These are phyloP conservation scores for Hymenochaete sp. DNA, from an alignment of 1,284 basidiomycete genomes.

Conservation along the genomic window DNA sequence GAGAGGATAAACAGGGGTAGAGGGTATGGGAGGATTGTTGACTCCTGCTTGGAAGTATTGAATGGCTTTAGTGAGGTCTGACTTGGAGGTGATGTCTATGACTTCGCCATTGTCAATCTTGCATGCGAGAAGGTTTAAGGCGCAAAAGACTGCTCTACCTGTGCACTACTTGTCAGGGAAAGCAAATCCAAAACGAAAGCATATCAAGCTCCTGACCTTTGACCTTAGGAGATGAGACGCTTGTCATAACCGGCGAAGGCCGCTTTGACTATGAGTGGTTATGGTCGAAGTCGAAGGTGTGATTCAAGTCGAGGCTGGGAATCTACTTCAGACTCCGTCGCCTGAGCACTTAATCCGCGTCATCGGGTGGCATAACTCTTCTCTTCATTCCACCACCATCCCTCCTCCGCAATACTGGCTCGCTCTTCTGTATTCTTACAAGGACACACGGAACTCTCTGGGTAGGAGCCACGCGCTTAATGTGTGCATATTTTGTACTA, in stretches of 20 bases:
- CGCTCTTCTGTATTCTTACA: conserved; percentile 43
- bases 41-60: conserved; percentile 66
- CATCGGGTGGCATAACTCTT: too few species aligned
- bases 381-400: too few species aligned
- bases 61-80: conserved; percentile 77
- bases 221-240: conserved; percentile 60
- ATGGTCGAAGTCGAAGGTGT: too few species aligned
- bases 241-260: conserved; percentile 66
- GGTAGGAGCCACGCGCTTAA: conserved; percentile 41
- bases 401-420: conserved; percentile 36
- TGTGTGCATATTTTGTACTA: conserved; percentile 46
- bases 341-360: too few species aligned
- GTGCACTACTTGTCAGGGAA: neutral
- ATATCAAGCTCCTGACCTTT: conserved; percentile 39
- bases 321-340: too few species aligned
- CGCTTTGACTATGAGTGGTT: conserved; percentile 70
- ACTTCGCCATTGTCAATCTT: conserved; percentile 82
- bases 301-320: too few species aligned
- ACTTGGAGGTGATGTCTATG: conserved; percentile 57
- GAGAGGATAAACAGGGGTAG: conserved; percentile 65
- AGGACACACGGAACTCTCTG: conserved; percentile 35
- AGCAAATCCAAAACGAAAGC: neutral
- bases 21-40: conserved; percentile 61
- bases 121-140: conserved; percentile 64
- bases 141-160: conserved; percentile 80